phyloP scores from a whole-genome alignment of 192 early-diverging fungal species.

The Entomortierella beljakovae region DNA sequence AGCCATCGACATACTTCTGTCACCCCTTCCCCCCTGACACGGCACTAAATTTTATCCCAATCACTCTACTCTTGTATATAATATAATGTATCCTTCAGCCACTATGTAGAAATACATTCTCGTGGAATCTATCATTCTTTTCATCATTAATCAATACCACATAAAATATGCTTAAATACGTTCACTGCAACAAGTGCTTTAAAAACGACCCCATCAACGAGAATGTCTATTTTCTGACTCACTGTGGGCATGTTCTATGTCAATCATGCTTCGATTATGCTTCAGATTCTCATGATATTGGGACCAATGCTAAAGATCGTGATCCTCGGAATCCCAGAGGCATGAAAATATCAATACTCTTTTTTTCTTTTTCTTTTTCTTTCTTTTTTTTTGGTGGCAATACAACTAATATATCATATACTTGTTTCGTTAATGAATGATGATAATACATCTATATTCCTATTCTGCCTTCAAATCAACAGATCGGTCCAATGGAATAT shows the following conservation, averaged over 20 bases:
- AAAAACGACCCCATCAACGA: constrained; percentile 6
- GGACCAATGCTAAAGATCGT: neutral
- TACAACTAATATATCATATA: neutral
- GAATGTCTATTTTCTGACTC: constrained; percentile 11
- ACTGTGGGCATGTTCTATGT: constrained; percentile 42
- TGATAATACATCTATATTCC: neutral
- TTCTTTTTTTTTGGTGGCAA: neutral
- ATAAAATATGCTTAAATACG: constrained; percentile 22
- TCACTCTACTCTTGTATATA: too few species aligned
- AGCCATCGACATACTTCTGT: constrained; percentile 4
- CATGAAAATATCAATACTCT: neutral
- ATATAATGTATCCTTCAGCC: too few species aligned
- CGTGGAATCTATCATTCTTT: neutral
- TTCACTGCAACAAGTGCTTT: constrained; percentile 50
- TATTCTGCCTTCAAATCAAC: constrained; percentile 17
- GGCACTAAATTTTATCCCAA: neutral
- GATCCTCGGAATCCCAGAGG: neutral
- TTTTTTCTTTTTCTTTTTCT: too few species aligned
- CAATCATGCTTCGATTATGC: constrained; percentile 24
- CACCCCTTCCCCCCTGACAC: constrained; percentile 30
- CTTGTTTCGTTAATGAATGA: neutral
- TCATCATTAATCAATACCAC: neutral
- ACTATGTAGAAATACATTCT: too few species aligned
- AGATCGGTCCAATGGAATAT: constrained; percentile 1
- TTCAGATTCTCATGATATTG: neutral